These are phyloP conservation scores for Albatrellus ellisii DNA, from an alignment of 768 basidiomycete genomes.

Conservation along the genomic window DNA sequence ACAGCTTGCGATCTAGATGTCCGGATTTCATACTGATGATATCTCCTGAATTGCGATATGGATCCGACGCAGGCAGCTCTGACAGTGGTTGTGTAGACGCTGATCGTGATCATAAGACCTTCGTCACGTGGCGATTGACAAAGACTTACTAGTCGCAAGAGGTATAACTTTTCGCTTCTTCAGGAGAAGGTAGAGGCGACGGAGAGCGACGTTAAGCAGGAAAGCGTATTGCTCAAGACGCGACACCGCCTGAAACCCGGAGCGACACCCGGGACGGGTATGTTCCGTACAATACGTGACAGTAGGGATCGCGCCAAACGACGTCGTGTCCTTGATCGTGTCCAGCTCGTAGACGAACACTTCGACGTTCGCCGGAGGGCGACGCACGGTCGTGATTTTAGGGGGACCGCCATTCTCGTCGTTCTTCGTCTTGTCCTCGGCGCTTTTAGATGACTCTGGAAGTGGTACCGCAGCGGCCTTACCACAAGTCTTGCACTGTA, in stretches of 20 bases:
- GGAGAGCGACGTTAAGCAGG: conserved; percentile 86
- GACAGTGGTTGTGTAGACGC: conserved; percentile 11
- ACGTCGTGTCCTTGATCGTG: conserved; percentile 49
- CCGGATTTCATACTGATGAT: conserved; percentile 93
- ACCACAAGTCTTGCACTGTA: conserved; percentile 76
- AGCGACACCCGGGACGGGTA: conserved; percentile 46
- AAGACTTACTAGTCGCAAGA: conserved; percentile 52
- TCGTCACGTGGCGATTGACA: conserved; percentile 6
- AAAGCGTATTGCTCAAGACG: conserved; percentile 96
- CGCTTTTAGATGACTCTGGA: conserved; percentile 32
- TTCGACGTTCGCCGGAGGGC: conserved; percentile 72
- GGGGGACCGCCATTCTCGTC: conserved; percentile 31
- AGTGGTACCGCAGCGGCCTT: conserved; percentile 46
- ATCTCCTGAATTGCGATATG: conserved; percentile 78
- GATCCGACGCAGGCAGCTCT: conserved; percentile 38
- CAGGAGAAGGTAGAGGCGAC: conserved; percentile 76
- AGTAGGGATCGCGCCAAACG: conserved; percentile 63
- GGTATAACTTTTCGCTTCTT: conserved; percentile 87
- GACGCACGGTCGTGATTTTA: conserved; percentile 50
- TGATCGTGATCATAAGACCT: conserved; percentile 20
- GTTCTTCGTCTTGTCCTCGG: conserved; percentile 30
- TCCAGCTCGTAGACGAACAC: conserved; percentile 70
- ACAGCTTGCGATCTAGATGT: conserved; percentile 89
- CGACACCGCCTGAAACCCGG: conserved; percentile 85
- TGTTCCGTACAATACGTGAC: conserved; percentile 72